Percentiles rank a stretch among this genome's conserved stretches.
phyloP scores from a whole-genome alignment of 768 basidiomycete species.

The Pleurotus salmoneostramineus region DNA sequence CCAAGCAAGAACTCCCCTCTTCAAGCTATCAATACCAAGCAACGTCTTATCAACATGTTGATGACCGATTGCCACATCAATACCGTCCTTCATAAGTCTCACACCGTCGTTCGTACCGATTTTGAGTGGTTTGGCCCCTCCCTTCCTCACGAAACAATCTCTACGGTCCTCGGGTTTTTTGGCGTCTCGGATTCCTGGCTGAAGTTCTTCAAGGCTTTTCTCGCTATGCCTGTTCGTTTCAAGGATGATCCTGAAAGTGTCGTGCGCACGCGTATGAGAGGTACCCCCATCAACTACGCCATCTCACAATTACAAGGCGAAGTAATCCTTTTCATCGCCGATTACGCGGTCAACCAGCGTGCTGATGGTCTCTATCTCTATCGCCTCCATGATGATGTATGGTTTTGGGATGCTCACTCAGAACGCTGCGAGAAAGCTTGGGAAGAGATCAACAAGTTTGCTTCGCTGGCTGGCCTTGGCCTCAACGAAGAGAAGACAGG shows the following conservation, averaged over 20 bases:
- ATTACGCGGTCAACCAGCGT: constrained; percentile 42
- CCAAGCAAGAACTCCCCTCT: constrained; percentile 5
- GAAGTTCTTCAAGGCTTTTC: constrained; percentile 27
- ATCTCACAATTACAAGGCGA: constrained; percentile 39
- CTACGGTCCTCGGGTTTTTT: constrained; percentile 32
- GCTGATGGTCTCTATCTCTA: constrained; percentile 39
- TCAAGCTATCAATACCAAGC: constrained; percentile 25
- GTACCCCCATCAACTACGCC: constrained; percentile 39
- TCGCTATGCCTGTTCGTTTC: constrained; percentile 29
- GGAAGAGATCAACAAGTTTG: constrained; percentile 40
- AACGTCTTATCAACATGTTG: constrained; percentile 35
- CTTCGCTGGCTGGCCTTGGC: constrained; percentile 32
- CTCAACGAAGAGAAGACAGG: constrained; percentile 41
- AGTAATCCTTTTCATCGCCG: constrained; percentile 38
- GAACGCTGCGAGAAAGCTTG: constrained; percentile 30
- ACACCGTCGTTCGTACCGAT: constrained; percentile 34
- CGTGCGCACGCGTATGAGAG: constrained; percentile 30
- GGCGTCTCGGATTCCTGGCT: constrained; percentile 33
- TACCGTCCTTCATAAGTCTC: constrained; percentile 25
- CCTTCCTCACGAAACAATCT: constrained; percentile 37
- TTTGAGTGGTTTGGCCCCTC: constrained; percentile 41
- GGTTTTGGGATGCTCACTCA: constrained; percentile 34
- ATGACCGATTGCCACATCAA: constrained; percentile 37
- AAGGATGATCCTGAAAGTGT: constrained; percentile 21
- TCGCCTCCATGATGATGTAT: constrained; percentile 43